Evolutionary conservation across 1,284 basidiomycete species (phyloP), one percentile per base, ranked within the genome.

Genomic region (Irpex sp.): DNA sequence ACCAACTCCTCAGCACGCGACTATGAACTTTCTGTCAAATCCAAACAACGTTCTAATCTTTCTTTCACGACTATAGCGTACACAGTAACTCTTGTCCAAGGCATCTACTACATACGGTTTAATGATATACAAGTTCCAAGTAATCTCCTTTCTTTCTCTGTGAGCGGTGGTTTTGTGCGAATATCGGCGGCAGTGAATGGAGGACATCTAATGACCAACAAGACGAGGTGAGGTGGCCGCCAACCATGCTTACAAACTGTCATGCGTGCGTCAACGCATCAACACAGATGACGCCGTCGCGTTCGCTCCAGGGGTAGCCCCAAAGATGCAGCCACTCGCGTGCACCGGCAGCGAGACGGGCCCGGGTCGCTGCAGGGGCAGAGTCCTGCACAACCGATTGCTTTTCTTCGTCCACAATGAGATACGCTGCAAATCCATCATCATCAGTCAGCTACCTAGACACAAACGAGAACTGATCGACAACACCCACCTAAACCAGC

Each of bases 271-370:
- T 93, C 66, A 92, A 76, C 35, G 88, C 78, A 73, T 98, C 95
- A 57, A 96, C 86, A 70, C 91, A 95, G 56, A 98, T 82, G 59
- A 95, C 85, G 2, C 95, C 95, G 66, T 93, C 93, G 12, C 87
- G 84, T 73, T 98, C 95, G 74, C 84, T 92, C 92, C 94, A 96
- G n/a, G 96, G 92, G 75, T 96, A 96, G 56, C 91, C 91, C 92
- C 94, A 98, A 59, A 90, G 86, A 67, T 92, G 89, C 55, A 98
- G 76, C 85, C 91, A 96, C 71, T 94, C 91, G 67, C 91, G 88
- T 49, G 98, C 87, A 16, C 91, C 91, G 1, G 88, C 83, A 3
- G 88, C 91, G 10, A 98, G 80, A 10, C 94, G 87, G 16, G 85
- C 82, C 63, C 93, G 88, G 36, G 91, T 91, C 1, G 92, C 85